phyloP scores from a whole-genome alignment of 352 stramenopile species.

The Blastocystis sp. region DNA sequence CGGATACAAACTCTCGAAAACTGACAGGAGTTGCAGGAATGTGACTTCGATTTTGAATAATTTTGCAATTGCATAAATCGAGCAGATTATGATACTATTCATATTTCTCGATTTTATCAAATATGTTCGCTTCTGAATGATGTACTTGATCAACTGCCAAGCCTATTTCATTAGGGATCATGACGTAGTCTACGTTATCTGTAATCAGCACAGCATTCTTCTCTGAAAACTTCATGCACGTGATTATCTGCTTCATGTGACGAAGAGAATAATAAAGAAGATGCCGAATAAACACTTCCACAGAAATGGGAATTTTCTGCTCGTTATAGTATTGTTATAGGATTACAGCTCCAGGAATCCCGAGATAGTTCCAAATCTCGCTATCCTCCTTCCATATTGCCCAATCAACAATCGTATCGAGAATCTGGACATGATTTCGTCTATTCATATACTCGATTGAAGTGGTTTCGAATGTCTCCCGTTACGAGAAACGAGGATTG shows the following conservation, averaged over 20 bases:
- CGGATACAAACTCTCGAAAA: not conserved
- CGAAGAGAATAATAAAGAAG: not conserved
- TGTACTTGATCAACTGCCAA: constrained; percentile 5
- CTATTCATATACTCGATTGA: not conserved
- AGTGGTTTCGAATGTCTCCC: constrained; percentile 8
- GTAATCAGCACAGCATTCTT: not conserved
- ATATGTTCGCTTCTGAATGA: not conserved
- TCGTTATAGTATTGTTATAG: not conserved
- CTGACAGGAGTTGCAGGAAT: not conserved
- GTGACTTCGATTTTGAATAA: not conserved
- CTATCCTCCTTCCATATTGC: not conserved
- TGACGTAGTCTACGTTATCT: not conserved
- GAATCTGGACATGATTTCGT: not conserved
- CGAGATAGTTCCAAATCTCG: constrained; percentile 4
- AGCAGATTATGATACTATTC: not conserved
- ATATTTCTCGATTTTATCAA: not conserved
- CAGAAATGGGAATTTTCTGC: not conserved
- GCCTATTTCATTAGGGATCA: not conserved
- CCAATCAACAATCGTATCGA: constrained; percentile 3
- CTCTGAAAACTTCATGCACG: not conserved
- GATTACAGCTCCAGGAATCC: not conserved
- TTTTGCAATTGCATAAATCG: constrained; percentile 12
- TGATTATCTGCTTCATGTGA: not conserved
- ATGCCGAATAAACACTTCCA: constrained; percentile 15
- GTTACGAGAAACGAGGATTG: not conserved